A percentile compares a stretch with the other conserved stretches of the same genome.
Conservation (phyloP, 75 land plant genomes). For the Larix kaempferi region DNA sequence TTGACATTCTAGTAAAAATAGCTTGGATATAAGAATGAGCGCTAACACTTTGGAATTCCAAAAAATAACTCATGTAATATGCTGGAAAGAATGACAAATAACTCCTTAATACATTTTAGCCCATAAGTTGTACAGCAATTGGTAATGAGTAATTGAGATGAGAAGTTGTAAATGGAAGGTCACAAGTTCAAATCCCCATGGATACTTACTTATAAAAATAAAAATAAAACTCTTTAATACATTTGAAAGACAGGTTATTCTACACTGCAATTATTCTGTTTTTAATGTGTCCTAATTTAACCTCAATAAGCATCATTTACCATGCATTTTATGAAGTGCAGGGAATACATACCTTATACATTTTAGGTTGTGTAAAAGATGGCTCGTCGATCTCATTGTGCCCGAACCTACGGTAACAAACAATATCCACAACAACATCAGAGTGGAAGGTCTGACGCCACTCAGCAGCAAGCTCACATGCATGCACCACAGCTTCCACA, state of each 20-base stretch:
- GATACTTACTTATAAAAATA: too few species aligned
- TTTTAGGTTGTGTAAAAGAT: slow-evolving; percentile 91
- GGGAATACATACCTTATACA: slow-evolving; percentile 73
- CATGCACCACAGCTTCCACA: slow-evolving; percentile 93
- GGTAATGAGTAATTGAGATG: too few species aligned
- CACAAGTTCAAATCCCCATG: too few species aligned
- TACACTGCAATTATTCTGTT: not conserved
- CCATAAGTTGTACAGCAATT: too few species aligned
- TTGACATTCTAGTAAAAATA: too few species aligned
- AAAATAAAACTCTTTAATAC: too few species aligned
- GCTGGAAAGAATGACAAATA: too few species aligned
- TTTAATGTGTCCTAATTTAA: not conserved
- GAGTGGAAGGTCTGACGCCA: slow-evolving; percentile 93
- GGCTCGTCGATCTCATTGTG: slow-evolving; percentile 99
- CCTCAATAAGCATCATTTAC: not conserved
- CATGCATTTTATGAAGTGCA: not conserved
- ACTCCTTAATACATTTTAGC: too few species aligned
- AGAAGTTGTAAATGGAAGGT: too few species aligned
- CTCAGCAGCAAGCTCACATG: slow-evolving; percentile 93
- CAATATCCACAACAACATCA: slow-evolving; percentile 95
- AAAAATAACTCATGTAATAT: too few species aligned
- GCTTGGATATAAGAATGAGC: too few species aligned
- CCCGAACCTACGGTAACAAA: slow-evolving; percentile 94
- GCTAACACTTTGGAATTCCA: too few species aligned
- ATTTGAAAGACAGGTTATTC: not conserved